phyloP scores from a whole-genome alignment of 192 early-diverging fungal species.

The Podila verticillata region DNA sequence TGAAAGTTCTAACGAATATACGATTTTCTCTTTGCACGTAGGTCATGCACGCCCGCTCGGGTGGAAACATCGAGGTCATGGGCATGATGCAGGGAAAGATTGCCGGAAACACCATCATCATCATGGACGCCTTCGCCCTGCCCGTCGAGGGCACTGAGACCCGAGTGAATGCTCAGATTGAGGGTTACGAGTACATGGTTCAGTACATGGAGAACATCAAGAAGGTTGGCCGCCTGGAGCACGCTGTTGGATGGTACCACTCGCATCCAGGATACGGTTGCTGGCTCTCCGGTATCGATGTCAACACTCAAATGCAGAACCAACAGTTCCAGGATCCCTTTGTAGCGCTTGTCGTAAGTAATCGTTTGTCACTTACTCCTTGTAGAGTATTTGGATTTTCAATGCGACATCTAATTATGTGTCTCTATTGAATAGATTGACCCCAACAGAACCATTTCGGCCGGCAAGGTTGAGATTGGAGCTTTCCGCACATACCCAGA shows the following conservation, averaged over 20 bases:
- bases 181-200: slow-evolving; percentile 99
- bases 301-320: slow-evolving; percentile 94
- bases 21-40: slow-evolving; percentile 20
- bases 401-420: background rate
- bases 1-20: background rate
- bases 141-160: slow-evolving; percentile 99
- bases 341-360: slow-evolving; percentile 89
- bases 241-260: slow-evolving; percentile 98
- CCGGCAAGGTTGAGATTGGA: slow-evolving; percentile 97
- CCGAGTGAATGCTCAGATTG: slow-evolving; percentile 89
- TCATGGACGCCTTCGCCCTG: slow-evolving; percentile 97
- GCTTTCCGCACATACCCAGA: slow-evolving; percentile 98
- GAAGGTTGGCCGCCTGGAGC: slow-evolving; percentile 90
- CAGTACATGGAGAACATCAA: slow-evolving; percentile 85
- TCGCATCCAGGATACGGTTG: slow-evolving; percentile 99
- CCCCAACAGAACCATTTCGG: slow-evolving; percentile 95
- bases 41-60: slow-evolving; percentile 98
- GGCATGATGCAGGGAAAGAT: slow-evolving; percentile 98
- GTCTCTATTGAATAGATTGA: slow-evolving; percentile 74
- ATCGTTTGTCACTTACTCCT: background rate
- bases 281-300: slow-evolving; percentile 99
- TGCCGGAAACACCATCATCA: slow-evolving; percentile 84
- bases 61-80: slow-evolving; percentile 97
- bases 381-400: too few species aligned
- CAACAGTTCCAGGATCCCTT: slow-evolving; percentile 96